Base-by-base conservation (phyloP, 495 filamentous ascomycete species). In the Daldinia caldariorum region DNA sequence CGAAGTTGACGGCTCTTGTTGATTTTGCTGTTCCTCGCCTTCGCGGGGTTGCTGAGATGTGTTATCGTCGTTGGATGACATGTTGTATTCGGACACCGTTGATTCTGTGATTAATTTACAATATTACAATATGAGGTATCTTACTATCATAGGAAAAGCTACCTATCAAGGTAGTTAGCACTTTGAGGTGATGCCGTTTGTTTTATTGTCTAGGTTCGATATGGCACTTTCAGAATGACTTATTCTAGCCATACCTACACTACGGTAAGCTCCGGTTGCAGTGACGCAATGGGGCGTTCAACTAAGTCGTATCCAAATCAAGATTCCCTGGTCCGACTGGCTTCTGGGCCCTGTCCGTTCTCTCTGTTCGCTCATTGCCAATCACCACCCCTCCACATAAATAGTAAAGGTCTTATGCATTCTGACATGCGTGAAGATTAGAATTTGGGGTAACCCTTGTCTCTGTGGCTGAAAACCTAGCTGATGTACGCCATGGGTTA, bases 51-150 rank as follows among this genome's bases (percentile, higher is more conserved):
- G 55, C 39, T 66, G 66, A 6, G 53, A 7, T 35, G 58, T 57
- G 12, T 59, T 66, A 54, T 63, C 61, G 37, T 74, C 66, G 32
- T 61, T 70, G 10, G 70, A 61, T 66, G 70, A 69, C 69, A 66
- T 67, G 35, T 39, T 73, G 16, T 49, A 45, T 18, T 39, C n/a
- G 14, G 18, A 26, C 31, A 51, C 50, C 18, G 12, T 10, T 29
- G 31, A 50, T 4, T 6, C 49, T 22, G 14, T 8, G 6, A 3
- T 35, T 37, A 14, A 32, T 31, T 35, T 29, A 5, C 20, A 53
- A 29, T 14, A 43, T 29, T 16, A 58, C 3, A 47, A 22, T 22
- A 1, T 8, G n/a, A n/a, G n/a, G 18, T 22, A 47, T 12, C 1
- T 20, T 2, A 47, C 8, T 12, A 47, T 20, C 43, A 16, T 22